Evolutionary conservation across 1,284 basidiomycete genomes (phyloP), one percentile per base, ranked within the genome.

Genomic region (Rhodotorula sp.): DNA sequence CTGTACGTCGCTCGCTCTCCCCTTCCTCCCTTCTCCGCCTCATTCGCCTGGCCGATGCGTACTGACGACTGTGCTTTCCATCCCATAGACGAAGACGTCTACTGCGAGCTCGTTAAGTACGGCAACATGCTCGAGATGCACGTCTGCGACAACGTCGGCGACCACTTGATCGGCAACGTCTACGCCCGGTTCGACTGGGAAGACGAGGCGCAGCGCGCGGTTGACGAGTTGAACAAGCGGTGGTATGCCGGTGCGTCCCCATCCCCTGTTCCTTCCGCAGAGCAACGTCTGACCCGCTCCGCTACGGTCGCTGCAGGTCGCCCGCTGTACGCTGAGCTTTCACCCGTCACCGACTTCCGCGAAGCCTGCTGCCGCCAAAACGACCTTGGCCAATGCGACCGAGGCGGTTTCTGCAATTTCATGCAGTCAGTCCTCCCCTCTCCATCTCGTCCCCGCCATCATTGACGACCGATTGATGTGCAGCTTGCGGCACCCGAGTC

Each of bases 131-230:
- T 96, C 63, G 96, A 99, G 82, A 86, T 99, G 75, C 94, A 97
- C 82, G 93, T 99, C 11, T 99, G 96, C 80, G 96, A 99, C 82
- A 99, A 99, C 79, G 94, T 99, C 40, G 96, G 96, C 34, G 96
- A 99, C 80, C 96, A 99, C 80, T 84, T 99, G 55, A 94, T 98
- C 78, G 96, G 96, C 37, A 99, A 99, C 78, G 96, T 99, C 2
- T 99, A 99, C 79, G 96, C 94, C 18, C 86, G 96, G 54, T 99
- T 93, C 80, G 94, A 97, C 79, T 96, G 91, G 91, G 96, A 99
- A 82, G 93, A 94, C 0, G 96, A 99, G 79, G 96, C 96, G 13
- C 90, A 94, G 79, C 83, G 88, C 53, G 95, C 96, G 0, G 92
- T 98, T 16, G 92, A 96, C 77, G 90, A 87, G 70, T 83, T 98